Evolutionary conservation across 805 yeast genomes (phyloP), one percentile per base, ranked within the genome.

Genomic region (Debaryomyces prosopidis): DNA sequence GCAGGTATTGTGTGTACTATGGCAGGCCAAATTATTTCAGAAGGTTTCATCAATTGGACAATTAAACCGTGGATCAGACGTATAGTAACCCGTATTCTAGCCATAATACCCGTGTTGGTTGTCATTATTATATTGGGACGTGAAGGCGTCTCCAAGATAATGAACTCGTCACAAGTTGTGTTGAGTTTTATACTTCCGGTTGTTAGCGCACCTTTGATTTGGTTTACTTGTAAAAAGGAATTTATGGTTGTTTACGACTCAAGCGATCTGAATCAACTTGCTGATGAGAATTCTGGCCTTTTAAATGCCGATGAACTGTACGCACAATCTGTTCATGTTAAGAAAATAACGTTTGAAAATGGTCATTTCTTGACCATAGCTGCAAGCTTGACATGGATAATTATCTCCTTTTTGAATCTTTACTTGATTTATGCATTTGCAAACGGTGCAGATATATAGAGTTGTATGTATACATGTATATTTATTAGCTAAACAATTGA

Each of bases 1-100:
- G 77, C 77, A 4, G 77, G 77, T 12, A 72, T 73, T 32, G 77
- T 73, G 10, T 73, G 77, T 52, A 73, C 77, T 3, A 73, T 73
- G 77, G 74, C 77, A 1, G 77, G 77, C 10, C 77, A 73, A 52
- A 73, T 73, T 44, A 63, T 73, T 12, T 64, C 72, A 32, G 77
- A 73, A 49, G 77, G 77, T 0, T 73, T 73, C 50, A 69, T 73
- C 39, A 69, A 71, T 49, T 73, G 77, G 77, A 53, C 73, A 1
- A 50, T 73, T 38, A 53, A 57, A 43, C 77, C 77, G 1, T 73
- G 77, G 77, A 54, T 69, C 6, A 64, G 77, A 45, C 57, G 77
- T 39, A 58, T 73, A 11, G 51, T 71, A 14, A 73, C 77, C 3
- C 58, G 77, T 47, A 58, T 66, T 1, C 49, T 73, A 43, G 77